Conservation (phyloP, 495 filamentous ascomycete genomes). For the Xylaria castorea region DNA sequence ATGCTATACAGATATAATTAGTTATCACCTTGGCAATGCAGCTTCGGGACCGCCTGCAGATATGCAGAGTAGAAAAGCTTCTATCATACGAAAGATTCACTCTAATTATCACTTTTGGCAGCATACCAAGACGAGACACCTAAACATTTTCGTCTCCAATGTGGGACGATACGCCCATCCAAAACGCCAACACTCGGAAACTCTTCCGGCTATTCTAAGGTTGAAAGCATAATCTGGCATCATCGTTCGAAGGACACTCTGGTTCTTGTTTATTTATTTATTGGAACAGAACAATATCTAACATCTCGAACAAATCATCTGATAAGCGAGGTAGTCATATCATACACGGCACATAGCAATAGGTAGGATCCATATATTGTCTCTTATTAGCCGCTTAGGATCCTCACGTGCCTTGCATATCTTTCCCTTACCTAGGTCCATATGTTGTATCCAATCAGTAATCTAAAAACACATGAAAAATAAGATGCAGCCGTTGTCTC, state of each 20-base stretch:
- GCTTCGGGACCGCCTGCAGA: not conserved
- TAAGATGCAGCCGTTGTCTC: not conserved
- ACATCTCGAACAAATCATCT: not conserved
- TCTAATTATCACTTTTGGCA: not conserved
- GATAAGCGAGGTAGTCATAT: not conserved
- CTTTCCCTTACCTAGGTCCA: not conserved
- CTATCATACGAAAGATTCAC: not conserved
- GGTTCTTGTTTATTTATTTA: not conserved
- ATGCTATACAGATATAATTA: conserved; percentile 2
- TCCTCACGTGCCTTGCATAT: conserved; percentile 9
- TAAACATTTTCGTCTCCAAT: not conserved
- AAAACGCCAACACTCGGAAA: not conserved
- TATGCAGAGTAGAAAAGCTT: not conserved
- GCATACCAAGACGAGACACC: not conserved
- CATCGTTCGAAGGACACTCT: not conserved
- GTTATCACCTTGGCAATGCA: conserved; percentile 15
- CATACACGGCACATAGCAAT: not conserved
- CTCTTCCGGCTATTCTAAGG: not conserved
- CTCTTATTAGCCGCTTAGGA: not conserved
- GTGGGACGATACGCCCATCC: not conserved
- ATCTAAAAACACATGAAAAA: not conserved
- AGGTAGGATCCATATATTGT: not conserved
- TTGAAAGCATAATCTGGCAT: not conserved
- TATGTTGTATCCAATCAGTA: not conserved
- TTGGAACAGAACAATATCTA: not conserved